These are phyloP conservation scores for Russula compacta DNA, from an alignment of 768 basidiomycete species.

Conservation along the genomic window DNA sequence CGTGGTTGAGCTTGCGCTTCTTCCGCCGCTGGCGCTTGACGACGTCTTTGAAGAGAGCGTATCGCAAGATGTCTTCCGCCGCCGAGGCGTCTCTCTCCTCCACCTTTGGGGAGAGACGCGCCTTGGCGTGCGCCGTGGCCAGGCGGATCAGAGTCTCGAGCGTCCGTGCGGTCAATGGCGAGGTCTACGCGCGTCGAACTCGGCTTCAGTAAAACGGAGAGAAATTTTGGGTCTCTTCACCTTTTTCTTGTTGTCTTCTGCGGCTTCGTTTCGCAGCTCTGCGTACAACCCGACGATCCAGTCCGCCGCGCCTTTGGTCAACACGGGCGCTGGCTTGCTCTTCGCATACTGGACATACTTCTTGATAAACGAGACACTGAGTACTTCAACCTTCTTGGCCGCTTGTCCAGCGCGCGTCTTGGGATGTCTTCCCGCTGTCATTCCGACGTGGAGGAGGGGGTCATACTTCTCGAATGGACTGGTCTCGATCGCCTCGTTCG, in stretches of 20 bases:
- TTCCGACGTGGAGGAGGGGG: constrained; percentile 84
- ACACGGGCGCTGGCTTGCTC: constrained; percentile 69
- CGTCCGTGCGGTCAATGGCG: constrained; percentile 95
- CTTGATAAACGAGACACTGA: constrained; percentile 92
- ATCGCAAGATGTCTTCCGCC: constrained; percentile 93
- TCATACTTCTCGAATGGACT: constrained; percentile 95
- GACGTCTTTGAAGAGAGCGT: constrained; percentile 97
- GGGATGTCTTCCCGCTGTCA: constrained; percentile 36
- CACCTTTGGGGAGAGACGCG: constrained; percentile 79
- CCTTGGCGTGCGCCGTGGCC: constrained; percentile 95
- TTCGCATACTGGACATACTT: constrained; percentile 99
- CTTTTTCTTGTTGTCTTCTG: constrained; percentile 83
- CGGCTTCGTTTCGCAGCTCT: constrained; percentile 82
- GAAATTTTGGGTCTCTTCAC: constrained; percentile 29
- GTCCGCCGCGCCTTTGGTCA: constrained; percentile 92
- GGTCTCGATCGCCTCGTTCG: constrained; percentile 50
- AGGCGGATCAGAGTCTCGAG: constrained; percentile 98
- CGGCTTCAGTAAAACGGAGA: not conserved
- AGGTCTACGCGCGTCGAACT: constrained; percentile 50
- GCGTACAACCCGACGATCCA: constrained; percentile 91
- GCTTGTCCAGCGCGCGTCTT: constrained; percentile 43
- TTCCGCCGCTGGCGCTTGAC: constrained; percentile 71
- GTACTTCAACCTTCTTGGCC: constrained; percentile 69
- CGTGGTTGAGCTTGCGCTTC: constrained; percentile 78
- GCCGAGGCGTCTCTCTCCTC: constrained; percentile 77